Base-by-base conservation (phyloP, 441 rosid species). In the Euphorbia celastroides region DNA sequence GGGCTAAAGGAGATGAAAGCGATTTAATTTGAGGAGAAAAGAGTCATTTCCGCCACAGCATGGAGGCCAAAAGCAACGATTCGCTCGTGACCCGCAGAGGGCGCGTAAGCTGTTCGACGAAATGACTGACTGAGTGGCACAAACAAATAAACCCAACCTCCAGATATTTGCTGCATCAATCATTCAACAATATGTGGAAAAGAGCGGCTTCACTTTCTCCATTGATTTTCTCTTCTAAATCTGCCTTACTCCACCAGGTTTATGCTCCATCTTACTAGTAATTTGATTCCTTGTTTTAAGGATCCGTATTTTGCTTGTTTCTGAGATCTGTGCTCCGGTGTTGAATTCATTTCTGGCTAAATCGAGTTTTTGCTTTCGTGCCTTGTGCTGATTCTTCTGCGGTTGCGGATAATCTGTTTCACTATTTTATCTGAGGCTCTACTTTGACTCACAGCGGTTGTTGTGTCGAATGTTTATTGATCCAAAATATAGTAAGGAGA, bases 141-240 rank as follows among this genome's bases (percentile, higher is more conserved):
- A 12, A 64, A 61, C 28, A 22, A 44, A 48, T 23, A 55, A 54
- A 2, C 55, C 30, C 38, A 34, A 34, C 4, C 38, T 34, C 38
- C 4, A 34, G 38, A 34, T 34, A 4, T 34, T 34, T 3, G 38
- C 38, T 3, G 9, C 38, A 34, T 4, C 9, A n/a, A n/a, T n/a
- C n/a, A n/a, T n/a, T n/a, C n/a, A n/a, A n/a, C n/a, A n/a, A n/a
- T 34, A 34, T 34, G 95, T 85, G 87, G 95, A 88, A 86, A 81
- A 86, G 91, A 80, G 79, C 85, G 70, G 74, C 81, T 71, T 74
- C 77, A 44, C 81, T 88, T 70, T 80, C 88, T 75, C 80, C 86
- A 19, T 69, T 74, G 73, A 64, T 83, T 62, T 75, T 78, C 66
- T 78, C 90, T 50, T 76, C 84, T 3, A 80, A 70, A 69, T 74